Evolutionary conservation across 2,329 filamentous ascomycete species (phyloP).

Genomic region (Cercospora zeina): DNA sequence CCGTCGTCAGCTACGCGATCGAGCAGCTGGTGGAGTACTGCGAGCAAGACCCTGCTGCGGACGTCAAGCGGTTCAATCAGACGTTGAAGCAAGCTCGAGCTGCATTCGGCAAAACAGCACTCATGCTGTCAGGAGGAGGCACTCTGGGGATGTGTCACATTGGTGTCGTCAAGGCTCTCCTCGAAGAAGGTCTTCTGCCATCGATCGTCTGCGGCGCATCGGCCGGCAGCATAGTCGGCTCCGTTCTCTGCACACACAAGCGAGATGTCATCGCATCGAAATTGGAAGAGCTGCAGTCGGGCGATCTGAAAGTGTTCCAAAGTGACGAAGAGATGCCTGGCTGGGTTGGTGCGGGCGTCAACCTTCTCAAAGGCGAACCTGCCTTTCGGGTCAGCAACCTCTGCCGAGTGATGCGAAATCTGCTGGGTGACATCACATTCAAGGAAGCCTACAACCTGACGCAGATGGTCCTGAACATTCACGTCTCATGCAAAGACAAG

Average conservation of each 20-base stretch:
- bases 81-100: constrained; percentile 28
- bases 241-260: constrained; percentile 32
- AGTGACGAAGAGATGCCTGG: constrained; percentile 27
- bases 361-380: constrained; percentile 27
- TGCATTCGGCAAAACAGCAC: constrained; percentile 30
- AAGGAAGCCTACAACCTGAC: constrained; percentile 96
- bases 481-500: constrained; percentile 81
- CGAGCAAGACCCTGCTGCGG: constrained; percentile 20
- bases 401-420: constrained; percentile 73
- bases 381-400: constrained; percentile 72
- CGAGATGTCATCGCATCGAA: constrained; percentile 23
- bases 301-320: constrained; percentile 31
- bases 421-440: constrained; percentile 89
- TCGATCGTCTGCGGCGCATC: constrained; percentile 31
- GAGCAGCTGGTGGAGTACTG: constrained; percentile 28
- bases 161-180: constrained; percentile 29
- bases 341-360: constrained; percentile 25
- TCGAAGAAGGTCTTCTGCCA: constrained; percentile 27
- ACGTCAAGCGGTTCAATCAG: constrained; percentile 22
- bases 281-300: constrained; percentile 27
- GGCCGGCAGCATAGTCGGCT: constrained; percentile 31
- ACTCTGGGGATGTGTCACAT: constrained; percentile 33
- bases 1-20: constrained; percentile 32
- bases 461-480: constrained; percentile 86
- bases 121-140: constrained; percentile 32